Base-by-base conservation (phyloP, 164 flowering plant species). In the Taxillus chinensis region DNA sequence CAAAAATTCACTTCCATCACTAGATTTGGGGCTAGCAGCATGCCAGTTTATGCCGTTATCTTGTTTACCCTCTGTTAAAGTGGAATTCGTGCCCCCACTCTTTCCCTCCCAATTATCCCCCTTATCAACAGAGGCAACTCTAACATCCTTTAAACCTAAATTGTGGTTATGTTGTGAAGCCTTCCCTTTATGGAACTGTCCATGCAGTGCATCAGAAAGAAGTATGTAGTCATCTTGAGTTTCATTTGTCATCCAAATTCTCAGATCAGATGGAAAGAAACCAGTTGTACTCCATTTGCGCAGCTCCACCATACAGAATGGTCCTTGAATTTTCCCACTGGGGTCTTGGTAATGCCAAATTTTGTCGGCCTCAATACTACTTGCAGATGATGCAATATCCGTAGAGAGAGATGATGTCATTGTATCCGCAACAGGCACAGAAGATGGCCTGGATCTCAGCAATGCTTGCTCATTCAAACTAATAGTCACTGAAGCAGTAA, bases 321-420 rank as follows among this genome's bases (percentile, higher is more conserved):
- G 89, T 37, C 91, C 91, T 70, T 82, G 88, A 59, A 70, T 65
- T 65, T 66, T 80, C 50, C 86, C 85, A 62, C 59, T 62, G 7
- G 91, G 91, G 60, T 86, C 91, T 61, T 74, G 80, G 64, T 86
- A 83, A 62, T 79, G 79, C 91, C 91, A 86, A 46, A 79, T 48
- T 60, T 78, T 79, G 41, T 81, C 78, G 7, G 63, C 64, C 68
- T 82, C 85, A 51, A 41, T 52, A 50, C 63, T 67, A 48, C 61
- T 45, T 38, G 61, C 46, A 39, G 73, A 61, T 53, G 66, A 68
- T 39, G 68, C 62, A 38, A 27, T 63, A n/a, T 67, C 78, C 3
- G 63, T 39, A 16, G 74, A 71, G 39, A 58, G 39, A 57, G 63
- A 17, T 59, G 75, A 15, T 15, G 49, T 13, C 17, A 71, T 46